These are phyloP conservation scores for Artemisia argyi DNA, from an alignment of 129 eudicot genomes.

Conservation along the genomic window DNA sequence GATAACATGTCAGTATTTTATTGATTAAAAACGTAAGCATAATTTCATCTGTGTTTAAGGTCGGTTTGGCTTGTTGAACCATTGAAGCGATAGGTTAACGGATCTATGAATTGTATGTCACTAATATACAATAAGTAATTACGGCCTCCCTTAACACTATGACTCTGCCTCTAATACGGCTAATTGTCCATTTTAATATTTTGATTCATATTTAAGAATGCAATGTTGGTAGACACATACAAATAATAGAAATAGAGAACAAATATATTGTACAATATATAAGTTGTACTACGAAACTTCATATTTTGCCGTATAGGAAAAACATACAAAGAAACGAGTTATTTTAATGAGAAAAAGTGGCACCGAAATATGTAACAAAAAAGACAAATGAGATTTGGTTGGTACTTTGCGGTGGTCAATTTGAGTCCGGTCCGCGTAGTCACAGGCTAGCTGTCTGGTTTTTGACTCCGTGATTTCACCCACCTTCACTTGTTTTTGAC, in stretches of 20 bases:
- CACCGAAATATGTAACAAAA: constrained; percentile 10
- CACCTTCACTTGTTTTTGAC: not conserved
- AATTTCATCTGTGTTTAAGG: no score
- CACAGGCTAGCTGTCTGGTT: constrained; percentile 23
- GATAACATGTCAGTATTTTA: no score
- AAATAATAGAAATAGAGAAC: not conserved
- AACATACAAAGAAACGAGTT: not conserved
- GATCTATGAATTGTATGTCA: no score
- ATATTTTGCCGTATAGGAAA: not conserved
- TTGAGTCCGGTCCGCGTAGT: constrained; percentile 19
- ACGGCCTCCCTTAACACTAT: no score
- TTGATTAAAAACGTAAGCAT: no score
- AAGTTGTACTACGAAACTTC: not conserved
- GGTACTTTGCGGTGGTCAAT: constrained; percentile 34
- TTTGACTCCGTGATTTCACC: constrained; percentile 26
- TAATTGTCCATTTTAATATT: no score
- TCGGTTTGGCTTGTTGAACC: no score
- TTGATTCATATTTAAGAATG: no score
- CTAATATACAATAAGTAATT: no score
- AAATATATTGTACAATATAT: no score
- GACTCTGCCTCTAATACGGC: no score
- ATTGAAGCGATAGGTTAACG: no score
- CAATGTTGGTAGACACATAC: not conserved
- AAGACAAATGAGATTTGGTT: constrained; percentile 1
- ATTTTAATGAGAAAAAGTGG: constrained; percentile 15